Conservation (phyloP, 352 stramenopile genomes). For the Phytophthora pisi region DNA sequence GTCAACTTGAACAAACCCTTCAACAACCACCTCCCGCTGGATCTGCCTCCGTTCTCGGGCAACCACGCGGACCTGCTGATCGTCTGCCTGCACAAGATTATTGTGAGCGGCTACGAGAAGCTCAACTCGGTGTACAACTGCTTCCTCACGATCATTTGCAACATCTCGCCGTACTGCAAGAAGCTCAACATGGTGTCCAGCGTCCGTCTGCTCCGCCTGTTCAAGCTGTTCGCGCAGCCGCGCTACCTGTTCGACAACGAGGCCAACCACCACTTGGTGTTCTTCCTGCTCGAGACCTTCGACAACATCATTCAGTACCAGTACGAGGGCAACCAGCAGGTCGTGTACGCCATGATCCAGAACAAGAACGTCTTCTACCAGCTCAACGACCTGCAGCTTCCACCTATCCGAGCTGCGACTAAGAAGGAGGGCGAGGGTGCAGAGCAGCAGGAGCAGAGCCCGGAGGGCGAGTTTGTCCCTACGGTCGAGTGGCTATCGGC, state of each 20-base stretch:
- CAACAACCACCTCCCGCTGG: slow-evolving; percentile 92
- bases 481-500: slow-evolving; percentile 94
- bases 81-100: slow-evolving; percentile 98
- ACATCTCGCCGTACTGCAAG: slow-evolving; percentile 98
- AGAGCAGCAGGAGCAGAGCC: slow-evolving; percentile 2
- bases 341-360: slow-evolving; percentile 98
- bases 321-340: slow-evolving; percentile 95
- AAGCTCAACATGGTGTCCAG: slow-evolving; percentile 94
- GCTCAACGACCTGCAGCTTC: slow-evolving; percentile 89
- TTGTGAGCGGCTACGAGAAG: slow-evolving; percentile 97
- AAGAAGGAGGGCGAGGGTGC: slow-evolving; percentile 25
- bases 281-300: slow-evolving; percentile 97
- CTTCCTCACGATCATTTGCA: slow-evolving; percentile 99
- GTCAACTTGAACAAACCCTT: slow-evolving; percentile 98
- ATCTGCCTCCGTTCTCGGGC: slow-evolving; percentile 94
- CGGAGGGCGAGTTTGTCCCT: slow-evolving; percentile 76
- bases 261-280: slow-evolving; percentile 95
- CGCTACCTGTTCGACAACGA: slow-evolving; percentile 95
- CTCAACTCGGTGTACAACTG: slow-evolving; percentile 98
- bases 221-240: slow-evolving; percentile 97
- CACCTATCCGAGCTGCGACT: slow-evolving; percentile 77
- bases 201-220: slow-evolving; percentile 97
- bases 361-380: slow-evolving; percentile 95
- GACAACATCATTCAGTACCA: slow-evolving; percentile 99
- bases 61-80: slow-evolving; percentile 97